A percentile compares a stretch with the other conserved stretches of the same genome.
Evolutionary conservation across 2,329 filamentous ascomycete genomes (phyloP).

Genomic region (Xylaria digitata): DNA sequence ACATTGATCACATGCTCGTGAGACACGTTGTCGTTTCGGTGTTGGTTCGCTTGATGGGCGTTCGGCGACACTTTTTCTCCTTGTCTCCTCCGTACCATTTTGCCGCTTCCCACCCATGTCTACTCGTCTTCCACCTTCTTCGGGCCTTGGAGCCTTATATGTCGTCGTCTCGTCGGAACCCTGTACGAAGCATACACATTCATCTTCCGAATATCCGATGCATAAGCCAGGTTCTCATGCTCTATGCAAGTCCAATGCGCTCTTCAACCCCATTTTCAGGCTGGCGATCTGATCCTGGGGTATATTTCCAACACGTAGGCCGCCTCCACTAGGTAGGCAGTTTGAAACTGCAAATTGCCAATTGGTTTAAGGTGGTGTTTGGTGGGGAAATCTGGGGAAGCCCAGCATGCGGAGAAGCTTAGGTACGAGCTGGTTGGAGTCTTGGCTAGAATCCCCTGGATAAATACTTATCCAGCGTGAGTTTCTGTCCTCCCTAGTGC

Average conservation of each 20-base stretch:
- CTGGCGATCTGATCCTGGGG: background rate
- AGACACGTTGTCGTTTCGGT: conserved; percentile 72
- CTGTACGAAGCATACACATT: conserved; percentile 7
- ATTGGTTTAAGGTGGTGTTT: conserved; percentile 1
- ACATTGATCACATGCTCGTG: conserved; percentile 76
- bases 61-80: conserved; percentile 21
- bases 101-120: conserved; percentile 34
- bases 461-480: conserved; percentile 31
- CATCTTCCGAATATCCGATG: conserved; percentile 18
- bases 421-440: background rate
- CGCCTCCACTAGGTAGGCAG: background rate
- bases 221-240: background rate
- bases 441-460: conserved; percentile 14
- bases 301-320: conserved; percentile 4
- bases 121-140: conserved; percentile 5
- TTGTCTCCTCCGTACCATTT: conserved; percentile 26
- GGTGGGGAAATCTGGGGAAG: conserved; percentile 38
- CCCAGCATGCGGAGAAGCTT: conserved; percentile 25
- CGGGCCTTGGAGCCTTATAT: conserved; percentile 18
- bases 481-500: background rate
- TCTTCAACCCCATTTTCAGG: conserved; percentile 9
- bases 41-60: conserved; percentile 42
- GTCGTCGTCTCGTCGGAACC: conserved; percentile 15
- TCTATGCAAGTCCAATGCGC: conserved; percentile 7
- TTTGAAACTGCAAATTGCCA: conserved; percentile 4